Evolutionary conservation across 441 rosid genomes (phyloP), one percentile per base, ranked within the genome.

Genomic region (Geranium incanum): DNA sequence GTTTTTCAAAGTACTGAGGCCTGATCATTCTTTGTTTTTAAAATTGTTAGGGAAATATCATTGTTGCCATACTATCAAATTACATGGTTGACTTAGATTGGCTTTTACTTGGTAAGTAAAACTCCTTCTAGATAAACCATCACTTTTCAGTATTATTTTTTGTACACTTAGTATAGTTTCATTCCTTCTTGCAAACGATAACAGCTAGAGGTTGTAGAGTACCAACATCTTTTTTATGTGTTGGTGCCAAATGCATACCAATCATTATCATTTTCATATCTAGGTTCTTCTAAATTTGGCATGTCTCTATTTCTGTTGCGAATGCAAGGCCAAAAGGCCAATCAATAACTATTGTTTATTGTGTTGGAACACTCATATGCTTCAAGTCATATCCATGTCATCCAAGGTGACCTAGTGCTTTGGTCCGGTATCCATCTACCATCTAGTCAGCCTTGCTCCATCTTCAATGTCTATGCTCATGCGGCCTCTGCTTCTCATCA

Each of bases 31-130:
- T 67, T 66, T 71, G 37, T 59, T 50, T 50, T 0, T 69, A 72
- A 48, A 23, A 63, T 77, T 76, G 65, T 6, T 73, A 92, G 97
- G 97, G 94, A 62, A 91, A 94, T 69, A 76, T 92, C 78, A 76
- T 81, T 77, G 79, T 85, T 80, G 95, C 87, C 37, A 71, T 92
- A 66, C 81, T 92, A 21, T 92, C 97, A 33, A 94, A 94, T 81
- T 94, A 89, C 79, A 92, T 94, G 97, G 97, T 89, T 69, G 97
- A 94, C 74, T 39, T 92, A 23, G 93, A 90, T 77, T 94, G 99
- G 99, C 79, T 94, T 79, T 36, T 84, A 69, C 84, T 94, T 45
- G 88, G 95, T 88, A 67, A 84, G 86, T 79, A 66, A 16, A 43
- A 28, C 55, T 69, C 0, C 9, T 50, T 52, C 41, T 3, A 66